Conservation (phyloP, 1,284 basidiomycete species). For the Malassezia pachydermatis region DNA sequence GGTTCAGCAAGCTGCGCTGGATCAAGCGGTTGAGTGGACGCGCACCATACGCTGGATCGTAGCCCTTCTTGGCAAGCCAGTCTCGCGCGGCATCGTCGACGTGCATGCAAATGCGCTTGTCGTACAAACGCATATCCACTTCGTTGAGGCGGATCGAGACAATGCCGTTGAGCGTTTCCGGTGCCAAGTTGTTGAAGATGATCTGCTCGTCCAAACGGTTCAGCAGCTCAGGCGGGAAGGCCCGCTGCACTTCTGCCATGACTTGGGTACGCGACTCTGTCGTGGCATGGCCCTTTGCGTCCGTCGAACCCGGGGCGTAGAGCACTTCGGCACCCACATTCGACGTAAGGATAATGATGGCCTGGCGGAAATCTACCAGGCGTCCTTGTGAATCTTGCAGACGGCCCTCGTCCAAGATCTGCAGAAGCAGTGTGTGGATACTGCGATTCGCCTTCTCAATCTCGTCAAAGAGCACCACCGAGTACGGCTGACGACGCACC, state of each 20-base stretch:
- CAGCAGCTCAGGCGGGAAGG: constrained; percentile 67
- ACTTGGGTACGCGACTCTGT: constrained; percentile 60
- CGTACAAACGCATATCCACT: constrained; percentile 17
- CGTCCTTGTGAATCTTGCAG: constrained; percentile 60
- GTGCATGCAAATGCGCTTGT: constrained; percentile 59
- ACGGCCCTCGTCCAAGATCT: constrained; percentile 81
- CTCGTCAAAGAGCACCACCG: constrained; percentile 46
- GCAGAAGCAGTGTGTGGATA: constrained; percentile 65
- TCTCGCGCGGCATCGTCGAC: constrained; percentile 58
- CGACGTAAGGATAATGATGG: constrained; percentile 83
- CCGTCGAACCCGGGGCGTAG: constrained; percentile 59
- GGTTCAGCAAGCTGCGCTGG: constrained; percentile 34
- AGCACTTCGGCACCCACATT: constrained; percentile 74
- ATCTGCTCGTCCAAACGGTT: constrained; percentile 67
- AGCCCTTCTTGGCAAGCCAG: constrained; percentile 71
- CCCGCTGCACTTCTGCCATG: constrained; percentile 58
- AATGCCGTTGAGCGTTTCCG: constrained; percentile 64
- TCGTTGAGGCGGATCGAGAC: constrained; percentile 56
- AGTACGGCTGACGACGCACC: constrained; percentile 24
- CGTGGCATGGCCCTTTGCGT: constrained; percentile 58
- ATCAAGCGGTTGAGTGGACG: constrained; percentile 54
- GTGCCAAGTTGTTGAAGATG: constrained; percentile 63
- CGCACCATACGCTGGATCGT: constrained; percentile 74
- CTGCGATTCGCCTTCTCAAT: constrained; percentile 27
- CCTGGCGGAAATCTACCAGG: constrained; percentile 66